Base-by-base conservation (phyloP, 768 basidiomycete species). In the Dioszegia crocea region DNA sequence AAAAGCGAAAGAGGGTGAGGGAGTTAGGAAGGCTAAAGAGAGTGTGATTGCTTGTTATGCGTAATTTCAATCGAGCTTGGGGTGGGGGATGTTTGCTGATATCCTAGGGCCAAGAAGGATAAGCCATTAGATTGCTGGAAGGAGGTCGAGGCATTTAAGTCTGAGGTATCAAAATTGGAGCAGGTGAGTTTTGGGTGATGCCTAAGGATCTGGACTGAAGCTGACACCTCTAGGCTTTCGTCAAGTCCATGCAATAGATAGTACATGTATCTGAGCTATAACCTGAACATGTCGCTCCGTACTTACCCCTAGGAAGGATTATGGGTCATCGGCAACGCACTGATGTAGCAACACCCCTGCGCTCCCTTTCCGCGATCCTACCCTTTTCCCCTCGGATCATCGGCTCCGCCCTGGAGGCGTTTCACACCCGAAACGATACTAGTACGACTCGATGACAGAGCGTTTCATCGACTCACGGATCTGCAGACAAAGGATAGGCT, bases 51-150 rank as follows among this genome's bases (percentile, higher is more conserved):
- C 66, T 56, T 78, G 77, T 66, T 76, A 77, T 57, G 44, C 67
- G 77, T 78, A 52, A 73, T 33, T 33, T 33, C 14, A 14, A n/a
- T 21, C 16, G n/a, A 23, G 4, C 3, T 23, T 52, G 14, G 16
- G 33, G 10, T 23, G n/a, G 31, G 29, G 14, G 27, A 9, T 17
- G 10, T 4, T 3, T 17, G 44, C 57, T 62, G 47, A 60, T 41
- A 33, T 27, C 23, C 5, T 48, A 78, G 77, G 31, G 64, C 68
- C 26, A 70, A 78, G 53, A 59, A 63, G 2, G 65, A 71, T 11
- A 64, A 60, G 51, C 75, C 77, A 26, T 69, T 78, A 26, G 77
- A 78, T 55, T 78, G 77, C 71, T 76, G 75, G 74, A 70, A 63
- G 40, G 64, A 78, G 55, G 75, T 76, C 19, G 76, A 77, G 63